Base-by-base conservation (phyloP, 177 flowering plant species). In the Vitis hybrid region DNA sequence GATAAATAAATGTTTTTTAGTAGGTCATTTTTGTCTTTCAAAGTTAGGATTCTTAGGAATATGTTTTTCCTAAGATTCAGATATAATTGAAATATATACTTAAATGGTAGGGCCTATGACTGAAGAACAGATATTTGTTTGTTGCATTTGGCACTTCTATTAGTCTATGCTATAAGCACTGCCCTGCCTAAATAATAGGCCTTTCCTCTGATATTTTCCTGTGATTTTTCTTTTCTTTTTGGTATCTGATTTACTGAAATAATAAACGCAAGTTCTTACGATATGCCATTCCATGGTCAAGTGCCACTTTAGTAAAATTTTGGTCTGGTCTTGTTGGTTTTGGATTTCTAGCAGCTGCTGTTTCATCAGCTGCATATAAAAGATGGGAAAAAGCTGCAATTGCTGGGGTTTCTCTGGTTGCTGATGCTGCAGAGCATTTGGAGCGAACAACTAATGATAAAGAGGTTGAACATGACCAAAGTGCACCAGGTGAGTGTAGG, bases 401-500 rank as follows among this genome's bases (percentile, higher is more conserved):
- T 53, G 97, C 91, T 84, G 99, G 99, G 60, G 98, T 95, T 75
- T 90, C 92, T 49, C 85, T 93, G 80, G 98, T 91, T 76, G 97
- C 98, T 61, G 98, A 95, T 82, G 99, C 99, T 78, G 99, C 99
- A 76, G 99, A 90, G 84, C 98, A 93, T 80, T 79, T 95, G 84
- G 99, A 95, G 77, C 83, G 92, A 48, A 68, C 88, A 57, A 69
- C 82, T 26, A 66, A 57, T 34, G 74, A 75, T 59, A 86, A 78
- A 59, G 86, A 80, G 61, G 75, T 64, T 58, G 81, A 80, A 48
- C 71, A 65, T 66, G 85, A 76, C n/a, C 82, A 79, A 62, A 78
- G 76, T 75, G 66, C 52, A 34, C 63, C 71, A 16, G 80, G 77
- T 64, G 67, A 67, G 52, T 16, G 67, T 61, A 19, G 52, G 55